Conservation (phyloP, 768 basidiomycete genomes). For the Pisolithus orientalis region DNA sequence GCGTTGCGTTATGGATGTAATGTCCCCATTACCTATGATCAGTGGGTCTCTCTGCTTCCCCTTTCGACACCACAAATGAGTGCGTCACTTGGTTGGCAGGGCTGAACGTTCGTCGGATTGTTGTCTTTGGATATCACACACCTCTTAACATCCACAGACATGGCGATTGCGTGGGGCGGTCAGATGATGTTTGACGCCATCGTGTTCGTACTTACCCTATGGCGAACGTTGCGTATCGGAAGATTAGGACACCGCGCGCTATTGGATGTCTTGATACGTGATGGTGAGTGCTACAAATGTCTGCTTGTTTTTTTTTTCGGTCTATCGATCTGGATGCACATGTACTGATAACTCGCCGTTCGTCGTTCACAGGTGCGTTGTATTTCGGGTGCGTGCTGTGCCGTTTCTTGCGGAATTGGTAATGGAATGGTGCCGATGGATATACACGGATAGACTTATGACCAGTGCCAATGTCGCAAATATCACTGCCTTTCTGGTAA, state of each 20-base stretch:
- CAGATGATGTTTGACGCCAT: constrained; percentile 12
- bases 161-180: neutral
- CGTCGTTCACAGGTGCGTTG: neutral
- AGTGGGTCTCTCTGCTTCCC: constrained; percentile 1
- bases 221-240: neutral
- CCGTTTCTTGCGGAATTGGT: neutral
- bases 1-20: neutral
- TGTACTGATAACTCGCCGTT: too few species aligned
- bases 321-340: too few species aligned
- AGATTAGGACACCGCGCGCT: neutral
- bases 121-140: neutral
- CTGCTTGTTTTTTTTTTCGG: neutral
- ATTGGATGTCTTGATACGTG: neutral
- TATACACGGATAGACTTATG: neutral
- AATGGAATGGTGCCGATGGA: too few species aligned
- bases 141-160: too few species aligned
- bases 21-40: neutral
- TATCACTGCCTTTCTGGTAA: constrained; percentile 1
- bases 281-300: constrained; percentile 1
- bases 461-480: neutral
- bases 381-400: neutral
- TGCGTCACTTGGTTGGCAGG: neutral
- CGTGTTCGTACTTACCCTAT: constrained; percentile 12
- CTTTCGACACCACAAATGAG: too few species aligned
- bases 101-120: constrained; percentile 7